These are phyloP conservation scores for Thelephora aurantiotincta DNA, from an alignment of 768 basidiomycete species.

Conservation along the genomic window DNA sequence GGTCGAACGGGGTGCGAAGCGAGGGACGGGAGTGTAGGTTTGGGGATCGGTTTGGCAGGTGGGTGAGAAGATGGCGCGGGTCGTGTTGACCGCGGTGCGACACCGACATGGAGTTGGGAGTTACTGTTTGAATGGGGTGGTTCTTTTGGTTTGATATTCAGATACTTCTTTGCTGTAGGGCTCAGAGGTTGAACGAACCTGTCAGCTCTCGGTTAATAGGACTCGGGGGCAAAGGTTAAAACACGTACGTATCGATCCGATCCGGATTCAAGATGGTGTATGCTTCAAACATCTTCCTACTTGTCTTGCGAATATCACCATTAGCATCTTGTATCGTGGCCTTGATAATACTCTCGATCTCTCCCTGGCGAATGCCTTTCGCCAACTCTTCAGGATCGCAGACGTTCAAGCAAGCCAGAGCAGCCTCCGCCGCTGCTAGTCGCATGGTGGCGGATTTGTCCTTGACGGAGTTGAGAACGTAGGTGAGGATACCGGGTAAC, in stretches of 20 bases:
- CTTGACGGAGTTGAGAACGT: conserved; percentile 41
- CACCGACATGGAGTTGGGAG: conserved; percentile 14
- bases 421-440: conserved; percentile 48
- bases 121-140: conserved; percentile 10
- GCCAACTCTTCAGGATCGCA: conserved; percentile 73
- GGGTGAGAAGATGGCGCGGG: neutral
- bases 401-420: conserved; percentile 52
- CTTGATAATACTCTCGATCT: conserved; percentile 60
- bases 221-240: neutral
- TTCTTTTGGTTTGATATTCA: conserved; percentile 30
- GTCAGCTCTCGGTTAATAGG: conserved; percentile 2
- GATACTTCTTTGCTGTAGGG: conserved; percentile 64
- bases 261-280: conserved; percentile 59
- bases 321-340: conserved; percentile 56
- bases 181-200: conserved; percentile 67
- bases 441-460: conserved; percentile 61
- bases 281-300: conserved; percentile 59
- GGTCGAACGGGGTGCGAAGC: no score
- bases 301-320: conserved; percentile 58
- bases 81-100: conserved; percentile 12
- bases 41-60: no score
- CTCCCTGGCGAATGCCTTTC: conserved; percentile 45
- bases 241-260: conserved; percentile 48
- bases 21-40: no score
- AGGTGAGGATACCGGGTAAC: conserved; percentile 45